phyloP scores from a whole-genome alignment of 2,329 filamentous ascomycete species.

The Claviceps capensis region DNA sequence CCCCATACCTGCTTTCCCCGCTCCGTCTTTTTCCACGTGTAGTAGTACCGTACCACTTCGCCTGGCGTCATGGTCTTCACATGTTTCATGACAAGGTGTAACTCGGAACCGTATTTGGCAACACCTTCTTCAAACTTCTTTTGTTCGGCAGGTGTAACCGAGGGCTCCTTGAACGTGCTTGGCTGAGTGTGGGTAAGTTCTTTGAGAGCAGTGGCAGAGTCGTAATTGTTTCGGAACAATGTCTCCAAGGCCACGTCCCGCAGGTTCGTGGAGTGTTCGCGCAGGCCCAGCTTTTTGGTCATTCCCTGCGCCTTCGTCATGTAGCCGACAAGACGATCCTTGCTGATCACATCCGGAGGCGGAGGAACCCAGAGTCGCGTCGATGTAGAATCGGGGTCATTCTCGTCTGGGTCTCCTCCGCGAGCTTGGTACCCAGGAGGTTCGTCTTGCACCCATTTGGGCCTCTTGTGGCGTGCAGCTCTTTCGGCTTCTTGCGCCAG shows the following conservation, averaged over 20 bases:
- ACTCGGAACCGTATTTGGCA: constrained; percentile 79
- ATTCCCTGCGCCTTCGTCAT: constrained; percentile 55
- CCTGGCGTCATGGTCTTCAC: constrained; percentile 71
- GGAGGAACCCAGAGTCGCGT: constrained; percentile 70
- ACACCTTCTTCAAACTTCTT: constrained; percentile 91
- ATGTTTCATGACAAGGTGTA: constrained; percentile 68
- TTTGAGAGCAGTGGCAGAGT: constrained; percentile 56
- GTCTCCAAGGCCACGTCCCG: constrained; percentile 69
- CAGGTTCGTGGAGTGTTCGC: constrained; percentile 69
- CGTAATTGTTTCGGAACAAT: constrained; percentile 58
- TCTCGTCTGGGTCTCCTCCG: constrained; percentile 61
- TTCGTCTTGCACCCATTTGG: constrained; percentile 89
- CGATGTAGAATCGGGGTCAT: constrained; percentile 63
- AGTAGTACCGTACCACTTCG: constrained; percentile 84
- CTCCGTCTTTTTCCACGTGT: constrained; percentile 93
- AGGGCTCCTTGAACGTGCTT: constrained; percentile 70
- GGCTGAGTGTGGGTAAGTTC: constrained; percentile 55
- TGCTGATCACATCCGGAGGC: constrained; percentile 31
- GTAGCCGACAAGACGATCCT: constrained; percentile 59
- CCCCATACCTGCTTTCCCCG: constrained; percentile 83
- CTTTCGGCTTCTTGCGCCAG: constrained; percentile 77
- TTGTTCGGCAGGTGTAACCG: constrained; percentile 61
- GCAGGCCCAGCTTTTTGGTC: constrained; percentile 54
- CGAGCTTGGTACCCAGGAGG: constrained; percentile 73
- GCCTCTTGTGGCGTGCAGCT: constrained; percentile 62